Evolutionary conservation across 2,329 filamentous ascomycete species (phyloP).

Genomic region (Dothideomycetes sp.): DNA sequence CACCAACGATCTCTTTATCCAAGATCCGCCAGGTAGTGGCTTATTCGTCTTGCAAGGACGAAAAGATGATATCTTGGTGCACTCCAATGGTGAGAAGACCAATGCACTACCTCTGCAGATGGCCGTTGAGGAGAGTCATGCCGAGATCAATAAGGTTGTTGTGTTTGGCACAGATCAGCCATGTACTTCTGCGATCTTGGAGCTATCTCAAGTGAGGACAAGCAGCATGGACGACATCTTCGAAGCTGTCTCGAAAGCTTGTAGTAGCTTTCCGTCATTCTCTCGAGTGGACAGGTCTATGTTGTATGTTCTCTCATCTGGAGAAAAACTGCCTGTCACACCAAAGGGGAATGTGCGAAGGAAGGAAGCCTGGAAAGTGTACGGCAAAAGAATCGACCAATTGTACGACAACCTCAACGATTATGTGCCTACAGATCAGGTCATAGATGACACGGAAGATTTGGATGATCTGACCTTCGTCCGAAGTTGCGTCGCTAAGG

Average conservation of each 20-base stretch:
- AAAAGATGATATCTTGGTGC: conserved; percentile 26
- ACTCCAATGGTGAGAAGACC: conserved; percentile 27
- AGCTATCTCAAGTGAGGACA: conserved; percentile 15
- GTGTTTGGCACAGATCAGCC: conserved; percentile 18
- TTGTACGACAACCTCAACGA: conserved; percentile 8
- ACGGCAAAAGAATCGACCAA: conserved; percentile 18
- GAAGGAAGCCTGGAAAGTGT: conserved; percentile 23
- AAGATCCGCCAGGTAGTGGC: conserved; percentile 24
- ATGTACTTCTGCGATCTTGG: conserved; percentile 21
- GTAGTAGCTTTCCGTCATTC: neutral
- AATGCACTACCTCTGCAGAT: conserved; percentile 25
- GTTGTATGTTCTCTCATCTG: conserved; percentile 21
- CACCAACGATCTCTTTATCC: conserved; percentile 26
- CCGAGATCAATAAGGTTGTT: conserved; percentile 10
- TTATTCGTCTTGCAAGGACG: conserved; percentile 24
- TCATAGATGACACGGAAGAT: neutral
- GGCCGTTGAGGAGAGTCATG: conserved; percentile 21
- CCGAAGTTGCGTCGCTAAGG: neutral
- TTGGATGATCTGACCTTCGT: neutral
- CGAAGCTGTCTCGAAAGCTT: neutral
- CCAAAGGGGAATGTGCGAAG: conserved; percentile 27
- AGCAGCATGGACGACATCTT: conserved; percentile 5
- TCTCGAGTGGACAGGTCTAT: conserved; percentile 22
- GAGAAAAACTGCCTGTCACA: conserved; percentile 22
- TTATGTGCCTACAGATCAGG: neutral